A percentile compares a stretch with the other conserved stretches of the same genome.
Conservation (phyloP, 1,139 yeast species). For the Geotrichum fermentans region DNA sequence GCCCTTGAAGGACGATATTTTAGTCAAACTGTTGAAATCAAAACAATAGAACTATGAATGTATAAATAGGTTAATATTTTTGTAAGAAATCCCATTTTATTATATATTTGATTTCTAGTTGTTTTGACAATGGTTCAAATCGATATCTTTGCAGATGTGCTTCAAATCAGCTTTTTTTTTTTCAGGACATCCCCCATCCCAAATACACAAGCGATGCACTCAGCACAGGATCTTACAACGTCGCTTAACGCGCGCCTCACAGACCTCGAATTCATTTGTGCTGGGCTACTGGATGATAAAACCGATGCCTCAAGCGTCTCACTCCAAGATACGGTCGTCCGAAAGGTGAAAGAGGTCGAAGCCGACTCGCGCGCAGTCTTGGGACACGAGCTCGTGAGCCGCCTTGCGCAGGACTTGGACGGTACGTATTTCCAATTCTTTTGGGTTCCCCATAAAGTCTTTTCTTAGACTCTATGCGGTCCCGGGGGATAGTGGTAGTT, state of each 20-base stretch:
- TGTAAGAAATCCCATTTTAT: no score
- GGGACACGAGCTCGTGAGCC: background rate
- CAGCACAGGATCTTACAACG: conserved; percentile 1
- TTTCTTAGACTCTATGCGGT: background rate
- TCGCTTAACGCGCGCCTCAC: background rate
- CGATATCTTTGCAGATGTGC: no score
- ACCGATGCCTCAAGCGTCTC: background rate
- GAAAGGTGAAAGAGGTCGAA: background rate
- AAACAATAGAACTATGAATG: no score
- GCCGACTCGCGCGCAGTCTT: background rate
- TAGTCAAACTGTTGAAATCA: no score
- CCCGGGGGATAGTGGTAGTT: no score
- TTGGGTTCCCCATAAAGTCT: background rate
- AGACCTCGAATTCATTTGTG: conserved; percentile 6
- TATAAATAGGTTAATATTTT: no score
- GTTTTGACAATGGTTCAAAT: no score
- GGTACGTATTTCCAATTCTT: background rate
- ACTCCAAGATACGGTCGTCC: conserved; percentile 1
- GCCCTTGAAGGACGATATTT: no score
- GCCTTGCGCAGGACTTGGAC: background rate
- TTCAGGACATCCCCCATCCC: no score
- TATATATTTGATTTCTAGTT: no score
- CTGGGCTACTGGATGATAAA: background rate
- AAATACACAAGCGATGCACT: no score
- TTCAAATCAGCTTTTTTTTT: no score